phyloP scores from a whole-genome alignment of 805 yeast genomes.

The Kodamaea jinghongensis region DNA sequence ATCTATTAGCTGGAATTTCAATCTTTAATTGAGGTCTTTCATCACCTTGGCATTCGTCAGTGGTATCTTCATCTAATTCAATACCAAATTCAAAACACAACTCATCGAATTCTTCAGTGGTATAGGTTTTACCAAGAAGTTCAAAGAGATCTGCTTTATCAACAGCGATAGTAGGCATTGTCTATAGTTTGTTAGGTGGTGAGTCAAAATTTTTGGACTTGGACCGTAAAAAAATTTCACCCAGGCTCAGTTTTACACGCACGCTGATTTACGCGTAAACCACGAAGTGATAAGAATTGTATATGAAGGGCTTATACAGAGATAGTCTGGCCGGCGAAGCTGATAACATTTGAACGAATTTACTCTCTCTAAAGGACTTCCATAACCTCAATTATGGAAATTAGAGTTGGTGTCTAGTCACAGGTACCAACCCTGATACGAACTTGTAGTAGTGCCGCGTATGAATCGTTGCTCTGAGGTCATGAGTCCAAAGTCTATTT shows the following conservation, averaged over 20 bases:
- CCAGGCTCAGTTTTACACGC: constrained; percentile 5
- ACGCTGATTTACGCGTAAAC: background rate
- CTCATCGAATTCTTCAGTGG: constrained; percentile 93
- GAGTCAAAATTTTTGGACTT: constrained; percentile 11
- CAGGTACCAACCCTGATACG: too few species aligned
- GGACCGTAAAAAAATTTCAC: constrained; percentile 5
- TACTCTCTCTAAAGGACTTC: too few species aligned
- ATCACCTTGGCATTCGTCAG: constrained; percentile 65
- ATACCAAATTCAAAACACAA: constrained; percentile 96
- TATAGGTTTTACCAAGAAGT: constrained; percentile 56
- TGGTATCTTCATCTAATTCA: constrained; percentile 96
- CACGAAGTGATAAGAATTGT: too few species aligned
- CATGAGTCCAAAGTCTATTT: too few species aligned
- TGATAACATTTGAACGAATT: too few species aligned
- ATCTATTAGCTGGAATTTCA: constrained; percentile 97
- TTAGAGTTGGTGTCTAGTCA: too few species aligned
- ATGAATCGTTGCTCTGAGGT: too few species aligned
- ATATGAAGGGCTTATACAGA: too few species aligned
- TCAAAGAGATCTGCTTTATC: constrained; percentile 90
- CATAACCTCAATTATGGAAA: too few species aligned
- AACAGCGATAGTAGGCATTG: constrained; percentile 95
- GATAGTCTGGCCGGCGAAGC: too few species aligned
- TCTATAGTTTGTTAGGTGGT: constrained; percentile 2
- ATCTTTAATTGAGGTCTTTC: constrained; percentile 97
- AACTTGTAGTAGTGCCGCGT: too few species aligned